Percentiles rank a stretch among this genome's conserved stretches.
Conservation (phyloP, 306 rosid species). For the Sesbania bispinosa region DNA sequence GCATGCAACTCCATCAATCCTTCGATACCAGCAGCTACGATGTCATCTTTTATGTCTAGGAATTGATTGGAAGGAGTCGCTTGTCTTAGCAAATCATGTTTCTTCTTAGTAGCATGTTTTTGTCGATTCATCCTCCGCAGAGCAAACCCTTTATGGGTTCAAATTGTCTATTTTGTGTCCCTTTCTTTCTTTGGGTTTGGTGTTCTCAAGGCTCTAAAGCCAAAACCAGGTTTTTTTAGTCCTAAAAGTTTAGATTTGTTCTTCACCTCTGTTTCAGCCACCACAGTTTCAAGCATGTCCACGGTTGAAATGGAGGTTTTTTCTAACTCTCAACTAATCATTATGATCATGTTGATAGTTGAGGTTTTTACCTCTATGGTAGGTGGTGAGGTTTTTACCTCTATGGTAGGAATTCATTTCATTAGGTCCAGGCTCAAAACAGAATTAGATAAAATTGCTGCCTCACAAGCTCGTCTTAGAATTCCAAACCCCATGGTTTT, state of each 20-base stretch:
- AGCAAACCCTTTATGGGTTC: conserved; percentile 35
- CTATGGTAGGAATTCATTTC: conserved; percentile 47
- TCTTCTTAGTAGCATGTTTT: not conserved
- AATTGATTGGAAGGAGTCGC: too few relatives aligned
- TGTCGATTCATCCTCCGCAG: conserved; percentile 19
- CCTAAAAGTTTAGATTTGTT: conserved; percentile 44
- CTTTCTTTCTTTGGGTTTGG: conserved; percentile 43
- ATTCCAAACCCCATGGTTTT: not conserved
- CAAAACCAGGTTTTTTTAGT: not conserved
- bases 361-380: too few relatives aligned
- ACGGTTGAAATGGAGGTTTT: conserved; percentile 60
- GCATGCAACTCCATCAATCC: too few relatives aligned
- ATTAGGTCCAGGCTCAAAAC: conserved; percentile 36
- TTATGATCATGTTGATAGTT: conserved; percentile 51
- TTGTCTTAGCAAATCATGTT: conserved; percentile 4
- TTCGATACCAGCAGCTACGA: too few relatives aligned
- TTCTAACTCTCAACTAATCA: conserved; percentile 45
- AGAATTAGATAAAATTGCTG: too few relatives aligned
- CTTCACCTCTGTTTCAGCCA: conserved; percentile 57
- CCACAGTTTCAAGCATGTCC: conserved; percentile 70
- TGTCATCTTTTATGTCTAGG: too few relatives aligned
- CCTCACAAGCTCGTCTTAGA: conserved; percentile 13
- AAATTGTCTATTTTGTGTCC: conserved; percentile 40
- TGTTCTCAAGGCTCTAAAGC: conserved; percentile 24
- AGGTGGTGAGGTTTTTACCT: conserved; percentile 62